These are phyloP conservation scores for Chaetomium globosum DNA, from an alignment of 2,329 filamentous ascomycete species.

Conservation along the genomic window DNA sequence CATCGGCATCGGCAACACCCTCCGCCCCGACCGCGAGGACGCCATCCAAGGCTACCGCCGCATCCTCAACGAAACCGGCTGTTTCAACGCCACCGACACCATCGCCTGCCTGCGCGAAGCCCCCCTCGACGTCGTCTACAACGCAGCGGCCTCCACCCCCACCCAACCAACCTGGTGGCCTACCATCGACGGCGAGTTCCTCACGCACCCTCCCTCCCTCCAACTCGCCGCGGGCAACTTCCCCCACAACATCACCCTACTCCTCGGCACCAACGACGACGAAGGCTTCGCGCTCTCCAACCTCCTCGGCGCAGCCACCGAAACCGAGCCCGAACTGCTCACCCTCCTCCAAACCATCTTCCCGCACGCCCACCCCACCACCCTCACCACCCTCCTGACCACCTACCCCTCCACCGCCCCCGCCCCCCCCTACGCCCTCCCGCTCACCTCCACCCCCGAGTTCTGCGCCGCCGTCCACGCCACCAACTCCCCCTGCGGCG, in stretches of 20 bases:
- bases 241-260: neutral
- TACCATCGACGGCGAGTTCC: neutral
- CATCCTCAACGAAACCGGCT: constrained; percentile 9
- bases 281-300: neutral
- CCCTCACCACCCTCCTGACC: neutral
- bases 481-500: neutral
- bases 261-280: constrained; percentile 6
- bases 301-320: neutral
- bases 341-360: neutral
- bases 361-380: neutral
- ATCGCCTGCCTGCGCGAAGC: constrained; percentile 65
- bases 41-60: neutral
- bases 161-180: neutral
- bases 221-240: neutral
- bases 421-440: neutral
- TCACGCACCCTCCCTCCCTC: neutral
- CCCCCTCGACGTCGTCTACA: neutral
- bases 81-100: constrained; percentile 57
- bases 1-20: constrained; percentile 40
- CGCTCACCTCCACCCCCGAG: neutral
- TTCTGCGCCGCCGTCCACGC: neutral
- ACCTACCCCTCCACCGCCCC: neutral
- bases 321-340: neutral
- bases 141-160: neutral
- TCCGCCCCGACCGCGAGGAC: constrained; percentile 47